Conservation (phyloP, 768 basidiomycete species). For the Calvatia gigantea region DNA sequence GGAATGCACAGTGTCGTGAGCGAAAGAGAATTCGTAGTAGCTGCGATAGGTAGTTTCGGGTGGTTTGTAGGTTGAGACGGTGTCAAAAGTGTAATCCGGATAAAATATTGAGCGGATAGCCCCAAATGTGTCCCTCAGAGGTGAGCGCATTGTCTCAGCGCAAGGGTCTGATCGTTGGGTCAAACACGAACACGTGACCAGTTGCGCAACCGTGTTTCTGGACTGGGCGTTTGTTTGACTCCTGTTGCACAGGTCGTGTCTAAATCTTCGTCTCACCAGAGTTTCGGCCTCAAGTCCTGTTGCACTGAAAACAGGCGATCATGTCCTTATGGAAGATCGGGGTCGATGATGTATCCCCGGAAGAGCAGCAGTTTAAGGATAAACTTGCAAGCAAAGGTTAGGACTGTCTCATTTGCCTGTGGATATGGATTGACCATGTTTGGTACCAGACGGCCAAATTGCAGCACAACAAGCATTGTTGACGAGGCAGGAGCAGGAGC, state of each 20-base stretch:
- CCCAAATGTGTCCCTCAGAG: neutral
- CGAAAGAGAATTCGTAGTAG: conserved; percentile 80
- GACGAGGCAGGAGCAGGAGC: conserved; percentile 35
- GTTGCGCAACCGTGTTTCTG: conserved; percentile 2
- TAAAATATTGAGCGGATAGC: neutral
- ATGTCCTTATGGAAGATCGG: conserved; percentile 50
- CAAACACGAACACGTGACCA: neutral
- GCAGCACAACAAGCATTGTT: conserved; percentile 43
- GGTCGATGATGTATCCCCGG: conserved; percentile 42
- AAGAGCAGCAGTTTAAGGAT: conserved; percentile 43
- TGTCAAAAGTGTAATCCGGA: neutral
- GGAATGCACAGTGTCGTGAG: conserved; percentile 94
- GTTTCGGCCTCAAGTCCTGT: neutral
- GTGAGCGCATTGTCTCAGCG: neutral
- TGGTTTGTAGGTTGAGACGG: neutral
- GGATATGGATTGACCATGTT: neutral
- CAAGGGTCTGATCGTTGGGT: neutral
- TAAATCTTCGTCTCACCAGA: neutral
- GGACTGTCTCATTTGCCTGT: conserved; percentile 1
- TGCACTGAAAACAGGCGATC: conserved; percentile 18
- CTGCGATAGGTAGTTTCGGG: neutral
- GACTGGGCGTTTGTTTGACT: neutral
- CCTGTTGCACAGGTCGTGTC: neutral
- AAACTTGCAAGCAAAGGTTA: conserved; percentile 49
- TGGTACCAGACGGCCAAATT: conserved; percentile 40